Percentiles rank a stretch among this genome's conserved stretches.
Evolutionary conservation across 495 filamentous ascomycete genomes (phyloP).

Genomic region (Penicillium psychrofluorescens): DNA sequence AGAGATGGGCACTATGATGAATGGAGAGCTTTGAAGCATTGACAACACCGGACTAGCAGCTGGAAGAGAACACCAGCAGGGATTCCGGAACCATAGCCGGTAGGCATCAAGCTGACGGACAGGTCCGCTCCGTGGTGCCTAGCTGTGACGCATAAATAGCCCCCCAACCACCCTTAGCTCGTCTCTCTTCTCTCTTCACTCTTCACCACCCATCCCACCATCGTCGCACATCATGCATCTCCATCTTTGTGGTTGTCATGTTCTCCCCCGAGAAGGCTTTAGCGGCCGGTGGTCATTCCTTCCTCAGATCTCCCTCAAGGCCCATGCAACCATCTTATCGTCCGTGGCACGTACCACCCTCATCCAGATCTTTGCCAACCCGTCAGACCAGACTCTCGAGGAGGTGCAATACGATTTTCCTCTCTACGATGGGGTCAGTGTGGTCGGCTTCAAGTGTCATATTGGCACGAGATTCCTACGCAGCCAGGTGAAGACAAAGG

Average conservation of each 20-base stretch:
- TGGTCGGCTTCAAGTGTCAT: constrained; percentile 8
- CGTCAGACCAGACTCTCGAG: not conserved
- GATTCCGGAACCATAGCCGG: too few species aligned
- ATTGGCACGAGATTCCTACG: constrained; percentile 7
- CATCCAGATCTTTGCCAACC: constrained; percentile 10
- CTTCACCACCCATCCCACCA: too few species aligned
- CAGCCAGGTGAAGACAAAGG: constrained; percentile 12
- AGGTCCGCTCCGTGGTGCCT: too few species aligned
- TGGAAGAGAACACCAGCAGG: too few species aligned
- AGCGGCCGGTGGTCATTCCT: not conserved
- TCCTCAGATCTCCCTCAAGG: constrained; percentile 11
- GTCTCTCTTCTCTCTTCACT: too few species aligned
- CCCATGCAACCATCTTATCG: constrained; percentile 10
- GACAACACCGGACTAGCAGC: too few species aligned
- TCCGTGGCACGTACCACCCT: constrained; percentile 9
- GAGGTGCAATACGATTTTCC: constrained; percentile 10
- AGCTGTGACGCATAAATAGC: too few species aligned
- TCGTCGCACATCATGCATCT: too few species aligned
- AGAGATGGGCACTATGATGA: too few species aligned
- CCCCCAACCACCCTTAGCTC: too few species aligned
- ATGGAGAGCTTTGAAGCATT: too few species aligned
- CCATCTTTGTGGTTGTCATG: not conserved
- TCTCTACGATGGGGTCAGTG: constrained; percentile 14
- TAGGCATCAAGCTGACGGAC: too few species aligned
- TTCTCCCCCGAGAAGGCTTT: not conserved